Percentiles rank a stretch among this genome's conserved stretches.
Evolutionary conservation across 805 yeast species (phyloP).

Genomic region (Saccharomycopsis microspora): DNA sequence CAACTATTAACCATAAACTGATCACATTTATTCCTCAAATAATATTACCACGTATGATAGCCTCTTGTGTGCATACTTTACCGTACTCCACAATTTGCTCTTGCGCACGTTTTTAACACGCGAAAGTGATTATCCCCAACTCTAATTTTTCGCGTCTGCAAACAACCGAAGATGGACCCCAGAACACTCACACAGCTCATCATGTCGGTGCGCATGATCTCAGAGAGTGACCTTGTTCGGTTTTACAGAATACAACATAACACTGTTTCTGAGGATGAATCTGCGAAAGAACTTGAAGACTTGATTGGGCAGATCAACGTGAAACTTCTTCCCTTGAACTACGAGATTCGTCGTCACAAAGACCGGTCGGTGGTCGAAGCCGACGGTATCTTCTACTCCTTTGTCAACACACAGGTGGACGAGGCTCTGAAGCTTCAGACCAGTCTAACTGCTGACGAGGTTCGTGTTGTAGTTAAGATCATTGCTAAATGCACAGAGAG

Average conservation of each 20-base stretch:
- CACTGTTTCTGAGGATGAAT: background rate
- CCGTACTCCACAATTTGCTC: too few species aligned
- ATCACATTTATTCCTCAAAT: too few species aligned
- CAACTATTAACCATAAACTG: too few species aligned
- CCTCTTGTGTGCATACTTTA: too few species aligned
- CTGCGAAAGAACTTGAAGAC: slow-evolving; percentile 2
- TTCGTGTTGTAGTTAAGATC: slow-evolving; percentile 6
- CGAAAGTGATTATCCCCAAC: too few species aligned
- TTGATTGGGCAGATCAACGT: slow-evolving; percentile 7
- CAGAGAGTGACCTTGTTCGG: slow-evolving; percentile 1
- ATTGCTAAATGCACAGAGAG: slow-evolving; percentile 6
- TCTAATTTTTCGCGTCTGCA: too few species aligned
- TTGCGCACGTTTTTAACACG: too few species aligned
- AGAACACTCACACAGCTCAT: slow-evolving; percentile 13
- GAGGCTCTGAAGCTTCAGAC: slow-evolving; percentile 9
- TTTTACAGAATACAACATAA: slow-evolving; percentile 1
- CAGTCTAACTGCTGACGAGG: slow-evolving; percentile 9
- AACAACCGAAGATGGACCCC: background rate
- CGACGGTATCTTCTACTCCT: slow-evolving; percentile 8
- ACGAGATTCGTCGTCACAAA: slow-evolving; percentile 12
- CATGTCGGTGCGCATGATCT: slow-evolving; percentile 8
- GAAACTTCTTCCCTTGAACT: slow-evolving; percentile 8
- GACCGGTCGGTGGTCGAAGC: slow-evolving; percentile 1
- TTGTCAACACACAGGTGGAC: slow-evolving; percentile 10
- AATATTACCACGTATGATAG: too few species aligned